A percentile compares a stretch with the other conserved stretches of the same genome.
phyloP scores from a whole-genome alignment of 352 stramenopile species.

The Phytophthora uliginosa region DNA sequence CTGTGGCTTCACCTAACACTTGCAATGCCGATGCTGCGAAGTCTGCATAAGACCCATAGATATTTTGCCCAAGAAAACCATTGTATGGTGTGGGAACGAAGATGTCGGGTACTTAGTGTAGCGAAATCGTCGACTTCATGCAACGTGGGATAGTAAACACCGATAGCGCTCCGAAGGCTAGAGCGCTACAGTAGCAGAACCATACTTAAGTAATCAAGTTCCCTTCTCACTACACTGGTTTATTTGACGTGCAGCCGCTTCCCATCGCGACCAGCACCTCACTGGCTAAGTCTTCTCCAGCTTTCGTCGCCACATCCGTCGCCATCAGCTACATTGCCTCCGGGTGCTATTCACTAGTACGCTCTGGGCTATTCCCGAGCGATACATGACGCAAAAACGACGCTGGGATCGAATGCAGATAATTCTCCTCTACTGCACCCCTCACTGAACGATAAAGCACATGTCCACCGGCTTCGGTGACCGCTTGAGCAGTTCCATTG shows the following conservation, averaged over 20 bases:
- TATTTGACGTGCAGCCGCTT: constrained; percentile 13
- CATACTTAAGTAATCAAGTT: constrained; percentile 13
- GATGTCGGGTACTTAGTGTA: too few relatives aligned
- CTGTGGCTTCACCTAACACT: neutral
- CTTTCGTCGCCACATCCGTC: constrained; percentile 9
- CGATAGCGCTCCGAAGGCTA: constrained; percentile 15
- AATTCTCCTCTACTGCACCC: neutral
- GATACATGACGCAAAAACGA: constrained; percentile 16
- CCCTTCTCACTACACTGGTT: constrained; percentile 30
- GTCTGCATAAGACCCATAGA: constrained; percentile 5
- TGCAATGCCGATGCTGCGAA: constrained; percentile 5
- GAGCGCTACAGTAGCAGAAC: constrained; percentile 20
- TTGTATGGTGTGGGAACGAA: neutral
- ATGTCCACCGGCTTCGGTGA: constrained; percentile 83
- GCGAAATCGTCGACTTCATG: neutral
- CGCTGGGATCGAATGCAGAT: constrained; percentile 1
- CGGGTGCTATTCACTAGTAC: constrained; percentile 41
- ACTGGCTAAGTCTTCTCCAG: constrained; percentile 16
- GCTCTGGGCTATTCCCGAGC: constrained; percentile 34
- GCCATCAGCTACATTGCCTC: constrained; percentile 11
- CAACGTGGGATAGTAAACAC: neutral
- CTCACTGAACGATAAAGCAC: constrained; percentile 82
- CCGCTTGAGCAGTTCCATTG: constrained; percentile 85
- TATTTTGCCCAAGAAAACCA: constrained; percentile 9
- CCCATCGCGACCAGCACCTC: constrained; percentile 13